A percentile compares a stretch with the other conserved stretches of the same genome.
These are phyloP conservation scores for Pseudogymnoascus sp. DNA, from an alignment of 2,329 filamentous ascomycete genomes.

Conservation along the genomic window DNA sequence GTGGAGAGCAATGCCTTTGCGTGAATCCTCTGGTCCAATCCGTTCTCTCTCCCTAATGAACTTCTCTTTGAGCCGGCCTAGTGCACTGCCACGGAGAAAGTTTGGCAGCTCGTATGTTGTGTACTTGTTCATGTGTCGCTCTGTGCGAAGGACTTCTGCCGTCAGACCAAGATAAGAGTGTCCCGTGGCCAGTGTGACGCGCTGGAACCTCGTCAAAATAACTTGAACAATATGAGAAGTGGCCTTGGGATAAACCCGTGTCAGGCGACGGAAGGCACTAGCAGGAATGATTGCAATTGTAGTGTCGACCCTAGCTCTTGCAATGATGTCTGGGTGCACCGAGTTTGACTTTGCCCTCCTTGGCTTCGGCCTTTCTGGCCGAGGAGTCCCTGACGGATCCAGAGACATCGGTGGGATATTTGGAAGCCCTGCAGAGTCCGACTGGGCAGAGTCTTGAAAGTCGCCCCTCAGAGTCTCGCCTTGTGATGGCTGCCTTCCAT, in stretches of 20 bases:
- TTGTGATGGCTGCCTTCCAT: neutral
- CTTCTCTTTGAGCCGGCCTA: slow-evolving; percentile 85
- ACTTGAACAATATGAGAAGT: slow-evolving; percentile 97
- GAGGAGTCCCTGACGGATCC: slow-evolving; percentile 35
- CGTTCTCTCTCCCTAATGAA: slow-evolving; percentile 80
- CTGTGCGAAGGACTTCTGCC: slow-evolving; percentile 83
- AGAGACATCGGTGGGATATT: slow-evolving; percentile 70
- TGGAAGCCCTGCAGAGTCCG: slow-evolving; percentile 34
- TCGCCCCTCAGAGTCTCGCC: neutral
- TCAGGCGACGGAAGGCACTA: slow-evolving; percentile 86
- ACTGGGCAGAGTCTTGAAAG: neutral
- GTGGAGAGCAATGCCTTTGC: slow-evolving; percentile 91
- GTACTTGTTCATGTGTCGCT: slow-evolving; percentile 88
- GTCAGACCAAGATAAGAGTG: slow-evolving; percentile 91
- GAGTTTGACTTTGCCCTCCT: slow-evolving; percentile 56
- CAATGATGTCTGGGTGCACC: slow-evolving; percentile 92
- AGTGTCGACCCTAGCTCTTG: slow-evolving; percentile 90
- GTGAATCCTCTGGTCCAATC: slow-evolving; percentile 70
- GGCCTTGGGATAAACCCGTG: slow-evolving; percentile 89
- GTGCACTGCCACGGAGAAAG: slow-evolving; percentile 72
- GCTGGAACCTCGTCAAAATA: slow-evolving; percentile 86
- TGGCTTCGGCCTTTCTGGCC: slow-evolving; percentile 26
- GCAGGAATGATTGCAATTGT: slow-evolving; percentile 98
- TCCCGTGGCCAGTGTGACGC: slow-evolving; percentile 89
- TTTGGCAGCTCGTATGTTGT: slow-evolving; percentile 89